These are phyloP conservation scores for Penicillium antarcticum DNA, from an alignment of 495 filamentous ascomycete genomes.

Conservation along the genomic window DNA sequence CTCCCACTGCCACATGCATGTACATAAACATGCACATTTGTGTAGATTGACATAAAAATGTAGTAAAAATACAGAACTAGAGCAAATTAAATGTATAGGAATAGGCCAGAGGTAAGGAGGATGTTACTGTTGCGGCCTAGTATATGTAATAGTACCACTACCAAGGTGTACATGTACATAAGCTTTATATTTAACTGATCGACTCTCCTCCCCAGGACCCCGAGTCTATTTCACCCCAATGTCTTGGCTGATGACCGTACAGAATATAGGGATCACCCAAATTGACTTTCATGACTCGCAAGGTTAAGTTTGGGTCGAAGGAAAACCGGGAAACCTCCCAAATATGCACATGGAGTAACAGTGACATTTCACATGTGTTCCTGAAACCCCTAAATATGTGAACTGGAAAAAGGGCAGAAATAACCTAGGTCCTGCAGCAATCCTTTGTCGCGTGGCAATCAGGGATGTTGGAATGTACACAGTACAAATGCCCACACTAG, in stretches of 20 bases:
- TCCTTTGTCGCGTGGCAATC: slow-evolving; percentile 26
- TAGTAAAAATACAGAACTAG: no score
- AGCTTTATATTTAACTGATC: slow-evolving; percentile 2
- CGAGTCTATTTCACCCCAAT: neutral
- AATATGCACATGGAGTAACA: neutral
- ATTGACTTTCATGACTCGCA: slow-evolving; percentile 5
- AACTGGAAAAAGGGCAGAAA: neutral
- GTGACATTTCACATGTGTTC: neutral
- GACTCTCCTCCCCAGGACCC: neutral
- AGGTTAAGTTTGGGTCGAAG: neutral
- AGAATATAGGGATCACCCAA: neutral
- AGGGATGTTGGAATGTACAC: slow-evolving; percentile 19
- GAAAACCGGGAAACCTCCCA: neutral
- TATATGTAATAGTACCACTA: no score
- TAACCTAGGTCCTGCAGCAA: slow-evolving; percentile 8
- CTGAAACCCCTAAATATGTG: neutral
- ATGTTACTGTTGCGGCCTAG: no score
- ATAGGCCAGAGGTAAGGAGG: no score
- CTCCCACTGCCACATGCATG: no score
- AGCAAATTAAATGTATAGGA: no score
- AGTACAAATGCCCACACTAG: neutral
- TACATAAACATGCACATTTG: no score
- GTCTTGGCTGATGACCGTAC: no score
- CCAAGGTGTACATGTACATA: neutral
- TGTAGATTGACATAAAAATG: no score